A percentile compares a stretch with the other conserved stretches of the same genome.
Conservation (phyloP, 768 basidiomycete genomes). For the Xanthoconium purpureum region DNA sequence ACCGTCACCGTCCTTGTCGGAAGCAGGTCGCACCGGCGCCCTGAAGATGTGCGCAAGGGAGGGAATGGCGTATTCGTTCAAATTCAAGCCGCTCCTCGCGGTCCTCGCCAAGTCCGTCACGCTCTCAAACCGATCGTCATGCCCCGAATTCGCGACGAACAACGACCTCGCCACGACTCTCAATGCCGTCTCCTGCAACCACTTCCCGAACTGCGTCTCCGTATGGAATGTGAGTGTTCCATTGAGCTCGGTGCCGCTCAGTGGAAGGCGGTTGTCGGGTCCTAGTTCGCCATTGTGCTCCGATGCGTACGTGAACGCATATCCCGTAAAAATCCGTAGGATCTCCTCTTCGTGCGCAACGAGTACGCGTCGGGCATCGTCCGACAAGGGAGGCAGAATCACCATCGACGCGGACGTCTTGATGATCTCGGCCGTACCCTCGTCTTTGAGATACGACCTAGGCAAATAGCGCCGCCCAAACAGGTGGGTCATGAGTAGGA, state of each 20-base stretch:
- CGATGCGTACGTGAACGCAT: conserved; percentile 48
- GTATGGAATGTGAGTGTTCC: conserved; percentile 4
- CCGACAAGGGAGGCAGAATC: conserved; percentile 48
- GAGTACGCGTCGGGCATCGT: conserved; percentile 41
- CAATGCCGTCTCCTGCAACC: conserved; percentile 40
- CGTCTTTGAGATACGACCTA: conserved; percentile 37
- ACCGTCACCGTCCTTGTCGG: background rate
- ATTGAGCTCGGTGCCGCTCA: conserved; percentile 37
- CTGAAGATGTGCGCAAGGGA: conserved; percentile 40
- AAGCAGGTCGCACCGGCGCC: conserved; percentile 18
- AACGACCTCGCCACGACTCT: conserved; percentile 47
- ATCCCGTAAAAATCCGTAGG: conserved; percentile 51
- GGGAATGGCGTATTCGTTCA: conserved; percentile 62
- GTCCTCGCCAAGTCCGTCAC: conserved; percentile 53
- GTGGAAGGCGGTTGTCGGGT: conserved; percentile 45
- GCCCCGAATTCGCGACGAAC: conserved; percentile 69
- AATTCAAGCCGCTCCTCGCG: conserved; percentile 48
- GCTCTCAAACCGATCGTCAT: conserved; percentile 50
- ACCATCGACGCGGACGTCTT: conserved; percentile 55
- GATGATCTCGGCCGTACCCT: conserved; percentile 34
- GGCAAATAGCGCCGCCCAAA: conserved; percentile 62
- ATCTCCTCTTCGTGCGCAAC: conserved; percentile 47
- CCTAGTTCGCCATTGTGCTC: conserved; percentile 40
- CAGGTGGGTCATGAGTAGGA: conserved; percentile 59
- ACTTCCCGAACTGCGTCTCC: conserved; percentile 29